Percentiles rank a stretch among this genome's conserved stretches.
Conservation (phyloP, 2,329 filamentous ascomycete species). For the Ophiostoma piceae region DNA sequence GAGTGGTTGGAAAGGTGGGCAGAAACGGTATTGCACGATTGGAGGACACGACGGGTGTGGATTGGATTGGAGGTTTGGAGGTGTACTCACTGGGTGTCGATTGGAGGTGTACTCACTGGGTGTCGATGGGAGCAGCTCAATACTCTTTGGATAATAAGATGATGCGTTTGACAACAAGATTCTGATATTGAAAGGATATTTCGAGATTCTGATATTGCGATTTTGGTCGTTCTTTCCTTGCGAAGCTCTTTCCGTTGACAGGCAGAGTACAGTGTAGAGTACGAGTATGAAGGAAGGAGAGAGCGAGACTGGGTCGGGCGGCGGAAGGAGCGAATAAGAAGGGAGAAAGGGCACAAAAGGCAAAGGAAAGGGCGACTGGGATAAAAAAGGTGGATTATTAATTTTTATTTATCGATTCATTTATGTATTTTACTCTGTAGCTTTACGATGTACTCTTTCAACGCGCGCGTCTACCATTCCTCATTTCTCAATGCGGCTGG, state of each 20-base stretch:
- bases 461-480: conserved; percentile 8
- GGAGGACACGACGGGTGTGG: conserved; percentile 12
- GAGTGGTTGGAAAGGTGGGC: conserved; percentile 17
- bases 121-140: neutral
- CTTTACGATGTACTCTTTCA: neutral
- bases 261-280: neutral
- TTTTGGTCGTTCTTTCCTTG: neutral
- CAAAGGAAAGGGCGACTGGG: conserved; percentile 6
- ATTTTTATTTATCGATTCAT: neutral
- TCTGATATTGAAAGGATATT: neutral
- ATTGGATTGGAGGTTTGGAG: conserved; percentile 2
- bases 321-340: conserved; percentile 17
- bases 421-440: neutral
- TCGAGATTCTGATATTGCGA: neutral
- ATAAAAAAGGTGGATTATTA: neutral
- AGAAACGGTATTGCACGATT: conserved; percentile 19
- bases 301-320: neutral
- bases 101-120: neutral
- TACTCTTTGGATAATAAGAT: no score
- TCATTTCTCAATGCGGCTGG: conserved; percentile 10
- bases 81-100: neutral
- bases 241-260: neutral
- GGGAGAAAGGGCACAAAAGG: neutral
- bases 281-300: conserved; percentile 3
- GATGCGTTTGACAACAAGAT: neutral